Conservation (phyloP, 2,329 filamentous ascomycete species). For the Zalaria obscura region DNA sequence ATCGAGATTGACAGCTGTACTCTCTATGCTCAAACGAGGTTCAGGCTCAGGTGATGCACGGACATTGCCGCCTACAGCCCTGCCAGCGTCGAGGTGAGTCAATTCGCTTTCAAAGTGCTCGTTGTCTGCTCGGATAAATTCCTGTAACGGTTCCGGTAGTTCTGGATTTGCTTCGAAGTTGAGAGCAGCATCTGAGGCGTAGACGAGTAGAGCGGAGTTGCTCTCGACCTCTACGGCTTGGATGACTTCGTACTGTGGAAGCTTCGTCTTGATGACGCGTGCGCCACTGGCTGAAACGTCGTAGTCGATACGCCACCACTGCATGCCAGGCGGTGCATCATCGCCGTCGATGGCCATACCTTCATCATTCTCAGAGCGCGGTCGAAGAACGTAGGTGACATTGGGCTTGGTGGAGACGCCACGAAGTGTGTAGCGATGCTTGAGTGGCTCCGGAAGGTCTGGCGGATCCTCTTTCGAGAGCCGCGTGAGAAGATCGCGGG, state of each 20-base stretch:
- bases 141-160: conserved; percentile 5
- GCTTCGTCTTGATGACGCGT: conserved; percentile 16
- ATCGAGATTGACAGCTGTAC: conserved; percentile 5
- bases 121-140: conserved; percentile 15
- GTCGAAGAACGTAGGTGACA: conserved; percentile 41
- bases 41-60: no score
- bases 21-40: no score
- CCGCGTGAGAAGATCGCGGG: conserved; percentile 13
- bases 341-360: conserved; percentile 18
- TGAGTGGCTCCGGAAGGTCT: conserved; percentile 14
- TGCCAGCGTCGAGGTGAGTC: no score
- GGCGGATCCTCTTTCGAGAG: conserved; percentile 13
- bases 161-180: conserved; percentile 2
- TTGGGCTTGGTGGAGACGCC: conserved; percentile 44
- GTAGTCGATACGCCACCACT: conserved; percentile 44
- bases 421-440: conserved; percentile 39
- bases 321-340: conserved; percentile 22
- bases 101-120: conserved; percentile 11
- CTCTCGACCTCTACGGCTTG: conserved; percentile 35
- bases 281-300: conserved; percentile 27
- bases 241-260: conserved; percentile 38
- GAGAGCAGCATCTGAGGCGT: conserved; percentile 36
- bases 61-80: no score
- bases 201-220: conserved; percentile 41
- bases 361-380: conserved; percentile 10